phyloP scores from a whole-genome alignment of 2,329 filamentous ascomycete genomes.

The Sphaerulina musiva region DNA sequence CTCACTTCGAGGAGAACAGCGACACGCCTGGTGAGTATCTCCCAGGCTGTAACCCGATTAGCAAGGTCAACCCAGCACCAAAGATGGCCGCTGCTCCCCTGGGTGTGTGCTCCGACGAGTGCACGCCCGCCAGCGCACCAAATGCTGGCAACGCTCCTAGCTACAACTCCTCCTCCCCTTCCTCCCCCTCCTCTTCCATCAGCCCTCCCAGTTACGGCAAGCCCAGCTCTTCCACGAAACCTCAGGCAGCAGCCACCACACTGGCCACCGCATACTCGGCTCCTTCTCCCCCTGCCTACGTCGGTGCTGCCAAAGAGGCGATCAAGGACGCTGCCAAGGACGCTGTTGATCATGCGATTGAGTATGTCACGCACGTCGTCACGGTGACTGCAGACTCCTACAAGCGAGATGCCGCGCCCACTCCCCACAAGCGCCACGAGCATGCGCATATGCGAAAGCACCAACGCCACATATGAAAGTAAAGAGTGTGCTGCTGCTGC shows the following conservation, averaged over 20 bases:
- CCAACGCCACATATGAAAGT: slow-evolving; percentile 3
- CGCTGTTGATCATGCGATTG: slow-evolving; percentile 2
- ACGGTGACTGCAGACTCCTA: slow-evolving; percentile 13
- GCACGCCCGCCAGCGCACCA: slow-evolving; percentile 10
- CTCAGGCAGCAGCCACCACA: neutral
- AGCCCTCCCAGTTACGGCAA: neutral
- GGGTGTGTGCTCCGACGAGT: slow-evolving; percentile 16
- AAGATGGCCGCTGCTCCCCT: slow-evolving; percentile 20
- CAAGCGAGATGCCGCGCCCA: slow-evolving; percentile 13
- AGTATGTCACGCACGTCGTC: slow-evolving; percentile 12
- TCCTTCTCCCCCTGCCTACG: slow-evolving; percentile 5
- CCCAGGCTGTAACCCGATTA: slow-evolving; percentile 54
- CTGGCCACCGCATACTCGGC: slow-evolving; percentile 6
- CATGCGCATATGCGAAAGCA: slow-evolving; percentile 6
- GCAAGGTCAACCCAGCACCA: slow-evolving; percentile 35
- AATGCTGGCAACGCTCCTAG: slow-evolving; percentile 2
- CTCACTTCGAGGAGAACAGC: slow-evolving; percentile 40
- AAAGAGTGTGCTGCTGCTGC: no score
- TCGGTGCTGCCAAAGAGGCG: neutral
- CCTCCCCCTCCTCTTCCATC: neutral
- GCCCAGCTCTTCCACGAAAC: neutral
- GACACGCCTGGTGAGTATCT: slow-evolving; percentile 42
- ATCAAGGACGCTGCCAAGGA: slow-evolving; percentile 5
- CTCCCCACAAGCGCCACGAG: slow-evolving; percentile 9
- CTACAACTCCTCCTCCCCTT: slow-evolving; percentile 1